Conservation (phyloP, 225 moss, liverwort and hornwort genomes). For the Pseudoscleropodium purum region DNA sequence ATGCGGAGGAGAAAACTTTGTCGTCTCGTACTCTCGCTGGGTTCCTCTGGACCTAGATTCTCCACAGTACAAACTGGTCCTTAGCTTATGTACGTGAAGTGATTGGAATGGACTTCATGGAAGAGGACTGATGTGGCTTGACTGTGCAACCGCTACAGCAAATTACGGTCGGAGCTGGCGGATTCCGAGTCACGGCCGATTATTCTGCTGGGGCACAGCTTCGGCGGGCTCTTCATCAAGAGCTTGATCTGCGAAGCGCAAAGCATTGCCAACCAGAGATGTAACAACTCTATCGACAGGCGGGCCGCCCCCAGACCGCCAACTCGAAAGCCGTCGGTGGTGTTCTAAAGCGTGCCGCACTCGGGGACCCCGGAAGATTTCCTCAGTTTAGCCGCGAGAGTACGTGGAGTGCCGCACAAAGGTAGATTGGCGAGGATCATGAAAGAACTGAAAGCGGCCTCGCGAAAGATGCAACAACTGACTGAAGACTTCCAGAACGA, state of each 20-base stretch:
- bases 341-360: conserved; percentile 17
- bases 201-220: conserved; percentile 17
- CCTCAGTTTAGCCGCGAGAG: background rate
- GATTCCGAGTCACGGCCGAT: background rate
- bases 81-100: background rate
- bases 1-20: no score
- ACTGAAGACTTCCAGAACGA: background rate
- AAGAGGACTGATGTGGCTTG: background rate
- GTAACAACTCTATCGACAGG: background rate
- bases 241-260: conserved; percentile 8
- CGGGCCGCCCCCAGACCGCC: background rate
- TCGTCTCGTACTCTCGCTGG: no score
- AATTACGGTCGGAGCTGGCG: background rate
- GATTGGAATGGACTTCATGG: background rate
- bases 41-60: background rate
- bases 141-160: background rate
- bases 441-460: background rate
- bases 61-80: no score
- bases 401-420: background rate
- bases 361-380: background rate
- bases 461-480: conserved; percentile 17
- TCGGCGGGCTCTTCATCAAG: conserved; percentile 14
- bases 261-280: background rate
- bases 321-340: conserved; percentile 5
- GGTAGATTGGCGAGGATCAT: conserved; percentile 18